Evolutionary conservation across 1,139 yeast genomes (phyloP).

Genomic region (Debaryomycetaceae sp.): DNA sequence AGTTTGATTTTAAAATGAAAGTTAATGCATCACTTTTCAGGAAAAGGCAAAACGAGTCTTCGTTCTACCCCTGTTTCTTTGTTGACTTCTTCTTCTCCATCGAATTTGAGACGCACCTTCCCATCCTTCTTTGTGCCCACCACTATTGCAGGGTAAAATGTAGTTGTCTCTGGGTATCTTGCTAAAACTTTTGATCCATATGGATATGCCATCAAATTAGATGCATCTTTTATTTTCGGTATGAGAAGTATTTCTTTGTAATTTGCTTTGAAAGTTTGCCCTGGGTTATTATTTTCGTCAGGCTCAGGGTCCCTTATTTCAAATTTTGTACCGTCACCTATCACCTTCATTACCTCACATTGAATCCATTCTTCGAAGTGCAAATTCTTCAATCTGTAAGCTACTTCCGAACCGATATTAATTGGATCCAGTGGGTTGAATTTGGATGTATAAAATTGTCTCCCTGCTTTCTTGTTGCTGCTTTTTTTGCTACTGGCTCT

Average conservation of each 20-base stretch:
- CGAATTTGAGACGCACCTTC: conserved; percentile 76
- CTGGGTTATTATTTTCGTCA: conserved; percentile 87
- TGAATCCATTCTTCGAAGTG: conserved; percentile 93
- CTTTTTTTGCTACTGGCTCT: conserved; percentile 18
- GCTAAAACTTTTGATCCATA: conserved; percentile 84
- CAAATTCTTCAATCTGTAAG: conserved; percentile 69
- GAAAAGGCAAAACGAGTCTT: conserved; percentile 75
- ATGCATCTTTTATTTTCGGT: conserved; percentile 48
- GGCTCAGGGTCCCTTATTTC: conserved; percentile 98
- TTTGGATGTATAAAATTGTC: conserved; percentile 40
- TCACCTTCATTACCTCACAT: conserved; percentile 79
- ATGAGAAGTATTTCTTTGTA: conserved; percentile 78
- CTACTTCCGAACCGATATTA: conserved; percentile 76
- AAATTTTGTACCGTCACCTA: conserved; percentile 72
- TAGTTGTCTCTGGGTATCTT: conserved; percentile 95
- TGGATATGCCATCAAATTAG: conserved; percentile 57
- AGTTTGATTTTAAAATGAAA: too few relatives aligned
- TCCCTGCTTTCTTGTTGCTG: conserved; percentile 31
- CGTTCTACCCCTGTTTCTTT: conserved; percentile 94
- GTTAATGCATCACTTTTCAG: conserved; percentile 31
- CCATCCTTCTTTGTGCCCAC: conserved; percentile 76
- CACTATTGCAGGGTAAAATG: conserved; percentile 93
- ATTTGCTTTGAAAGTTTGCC: conserved; percentile 79
- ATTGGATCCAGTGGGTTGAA: conserved; percentile 63
- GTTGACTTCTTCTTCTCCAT: conserved; percentile 96